Percentiles rank a stretch among this genome's conserved stretches.
Evolutionary conservation across 441 rosid species (phyloP).

Genomic region (Populus hybrid): DNA sequence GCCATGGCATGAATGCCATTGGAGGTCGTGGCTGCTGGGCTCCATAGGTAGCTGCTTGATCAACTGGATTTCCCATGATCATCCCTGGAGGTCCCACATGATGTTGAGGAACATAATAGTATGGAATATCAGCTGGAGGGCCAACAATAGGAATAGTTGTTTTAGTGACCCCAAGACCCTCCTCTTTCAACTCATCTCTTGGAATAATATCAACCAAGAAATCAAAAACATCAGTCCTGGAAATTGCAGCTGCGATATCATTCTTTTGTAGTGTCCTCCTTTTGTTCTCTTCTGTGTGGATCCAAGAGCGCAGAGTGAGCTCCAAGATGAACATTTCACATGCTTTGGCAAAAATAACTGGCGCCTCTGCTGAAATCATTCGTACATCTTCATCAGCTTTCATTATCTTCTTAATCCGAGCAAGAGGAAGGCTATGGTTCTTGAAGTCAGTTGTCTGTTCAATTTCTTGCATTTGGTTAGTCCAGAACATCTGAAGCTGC

Average conservation of each 20-base stretch:
- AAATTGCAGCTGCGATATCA: slow-evolving; percentile 84
- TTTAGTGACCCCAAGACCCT: slow-evolving; percentile 75
- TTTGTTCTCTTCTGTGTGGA: slow-evolving; percentile 88
- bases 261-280: slow-evolving; percentile 87
- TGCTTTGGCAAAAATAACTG: slow-evolving; percentile 63
- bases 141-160: slow-evolving; percentile 55
- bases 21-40: slow-evolving; percentile 54
- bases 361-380: slow-evolving; percentile 53
- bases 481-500: slow-evolving; percentile 84
- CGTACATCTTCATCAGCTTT: slow-evolving; percentile 92
- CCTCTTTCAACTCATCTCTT: slow-evolving; percentile 79
- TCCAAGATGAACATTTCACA: slow-evolving; percentile 91
- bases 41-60: slow-evolving; percentile 43
- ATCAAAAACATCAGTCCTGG: slow-evolving; percentile 83
- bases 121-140: slow-evolving; percentile 59
- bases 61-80: slow-evolving; percentile 65
- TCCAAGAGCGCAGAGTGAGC: slow-evolving; percentile 84
- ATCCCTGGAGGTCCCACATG: slow-evolving; percentile 47
- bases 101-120: slow-evolving; percentile 61
- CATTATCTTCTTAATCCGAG: slow-evolving; percentile 92
- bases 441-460: slow-evolving; percentile 75
- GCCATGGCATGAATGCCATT: slow-evolving; percentile 55
- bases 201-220: slow-evolving; percentile 88
- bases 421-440: slow-evolving; percentile 84
- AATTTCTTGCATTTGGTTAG: slow-evolving; percentile 77